phyloP scores from a whole-genome alignment of 768 basidiomycete genomes.

The Lentinula aciculospora region DNA sequence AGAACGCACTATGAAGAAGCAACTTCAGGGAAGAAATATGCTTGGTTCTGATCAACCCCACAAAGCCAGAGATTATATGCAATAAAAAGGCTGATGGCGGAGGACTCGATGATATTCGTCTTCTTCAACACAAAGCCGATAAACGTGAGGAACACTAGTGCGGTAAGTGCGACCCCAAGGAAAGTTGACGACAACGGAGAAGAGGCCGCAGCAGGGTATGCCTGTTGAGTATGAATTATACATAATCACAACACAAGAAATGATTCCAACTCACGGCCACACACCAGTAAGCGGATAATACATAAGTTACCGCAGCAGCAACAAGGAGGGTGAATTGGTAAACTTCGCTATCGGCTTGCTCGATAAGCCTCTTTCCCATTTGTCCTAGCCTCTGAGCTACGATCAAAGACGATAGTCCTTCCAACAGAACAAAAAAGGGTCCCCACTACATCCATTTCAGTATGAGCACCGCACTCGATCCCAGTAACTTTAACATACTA shows the following conservation, averaged over 20 bases:
- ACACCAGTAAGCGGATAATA: slow-evolving; percentile 83
- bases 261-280: slow-evolving; percentile 51
- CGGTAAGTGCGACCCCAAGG: slow-evolving; percentile 81
- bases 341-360: slow-evolving; percentile 60
- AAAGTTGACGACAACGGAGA: slow-evolving; percentile 87
- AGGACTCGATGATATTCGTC: slow-evolving; percentile 91
- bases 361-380: slow-evolving; percentile 65
- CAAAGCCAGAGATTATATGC: slow-evolving; percentile 91
- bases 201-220: slow-evolving; percentile 77
- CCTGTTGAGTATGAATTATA: slow-evolving; percentile 33
- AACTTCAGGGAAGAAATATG: slow-evolving; percentile 58
- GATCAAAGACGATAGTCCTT: slow-evolving; percentile 78
- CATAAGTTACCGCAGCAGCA: slow-evolving; percentile 73
- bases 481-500: slow-evolving; percentile 52
- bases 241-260: neutral
- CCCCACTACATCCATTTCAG: neutral
- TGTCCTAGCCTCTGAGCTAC: slow-evolving; percentile 81
- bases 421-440: slow-evolving; percentile 66
- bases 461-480: neutral
- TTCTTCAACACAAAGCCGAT: slow-evolving; percentile 87
- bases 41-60: slow-evolving; percentile 63
- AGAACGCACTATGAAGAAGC: slow-evolving; percentile 69
- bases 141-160: slow-evolving; percentile 84
- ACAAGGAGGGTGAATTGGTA: slow-evolving; percentile 78
- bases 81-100: slow-evolving; percentile 80